Percentiles rank a stretch among this genome's conserved stretches.
Conservation (phyloP, 805 yeast species). For the Komagataella populi region DNA sequence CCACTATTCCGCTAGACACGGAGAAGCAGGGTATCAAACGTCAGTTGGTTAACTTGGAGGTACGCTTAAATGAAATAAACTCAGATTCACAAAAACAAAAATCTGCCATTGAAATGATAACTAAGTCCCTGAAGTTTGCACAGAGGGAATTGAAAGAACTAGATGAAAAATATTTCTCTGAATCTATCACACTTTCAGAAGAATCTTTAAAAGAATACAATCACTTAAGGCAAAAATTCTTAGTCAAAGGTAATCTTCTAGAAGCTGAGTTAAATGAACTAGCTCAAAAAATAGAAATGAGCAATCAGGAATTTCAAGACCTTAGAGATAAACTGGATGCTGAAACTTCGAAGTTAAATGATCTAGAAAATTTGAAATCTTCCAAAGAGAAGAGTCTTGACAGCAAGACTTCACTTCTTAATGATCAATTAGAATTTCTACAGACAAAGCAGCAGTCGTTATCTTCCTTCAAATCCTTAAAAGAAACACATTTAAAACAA, state of each 20-base stretch:
- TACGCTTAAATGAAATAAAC: slow-evolving; percentile 31
- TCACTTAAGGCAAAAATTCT: slow-evolving; percentile 36
- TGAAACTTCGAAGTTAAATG: neutral
- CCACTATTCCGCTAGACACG: slow-evolving; percentile 49
- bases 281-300: slow-evolving; percentile 9
- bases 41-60: slow-evolving; percentile 33
- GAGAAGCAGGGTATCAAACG: slow-evolving; percentile 38
- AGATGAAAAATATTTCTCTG: neutral
- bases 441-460: slow-evolving; percentile 6
- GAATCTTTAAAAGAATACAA: slow-evolving; percentile 48
- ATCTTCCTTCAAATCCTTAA: slow-evolving; percentile 15
- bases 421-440: slow-evolving; percentile 8
- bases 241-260: slow-evolving; percentile 41
- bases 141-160: slow-evolving; percentile 16
- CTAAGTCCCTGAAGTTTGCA: slow-evolving; percentile 12
- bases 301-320: neutral
- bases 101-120: slow-evolving; percentile 23
- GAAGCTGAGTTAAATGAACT: slow-evolving; percentile 36
- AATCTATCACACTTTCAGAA: slow-evolving; percentile 19
- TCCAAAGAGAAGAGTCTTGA: neutral
- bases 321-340: neutral
- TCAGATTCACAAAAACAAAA: slow-evolving; percentile 32
- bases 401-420: slow-evolving; percentile 2
- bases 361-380: neutral
- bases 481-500: slow-evolving; percentile 23